These are phyloP conservation scores for Leptographium wingfieldii DNA, from an alignment of 2,329 filamentous ascomycete genomes.

Conservation along the genomic window DNA sequence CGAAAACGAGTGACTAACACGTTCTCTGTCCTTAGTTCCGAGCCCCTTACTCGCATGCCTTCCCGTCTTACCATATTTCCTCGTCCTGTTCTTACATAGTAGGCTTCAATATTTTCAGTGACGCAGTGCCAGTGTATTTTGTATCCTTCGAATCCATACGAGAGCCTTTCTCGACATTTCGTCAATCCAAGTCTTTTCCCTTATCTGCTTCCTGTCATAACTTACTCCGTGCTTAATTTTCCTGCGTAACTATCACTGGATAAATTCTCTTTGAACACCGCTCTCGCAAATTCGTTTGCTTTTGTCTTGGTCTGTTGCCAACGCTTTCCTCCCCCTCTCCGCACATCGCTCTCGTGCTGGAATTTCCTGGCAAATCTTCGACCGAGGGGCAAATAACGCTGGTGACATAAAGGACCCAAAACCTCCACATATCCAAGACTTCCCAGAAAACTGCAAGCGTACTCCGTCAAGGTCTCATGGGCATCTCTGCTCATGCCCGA, in stretches of 20 bases:
- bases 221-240: too few relatives aligned
- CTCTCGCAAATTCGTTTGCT: too few relatives aligned
- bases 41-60: not conserved
- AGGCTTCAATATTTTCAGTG: not conserved
- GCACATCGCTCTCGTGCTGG: too few relatives aligned
- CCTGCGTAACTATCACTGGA: too few relatives aligned
- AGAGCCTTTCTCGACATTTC: too few relatives aligned
- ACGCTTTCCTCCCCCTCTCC: not conserved
- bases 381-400: not conserved
- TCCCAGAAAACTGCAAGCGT: not conserved
- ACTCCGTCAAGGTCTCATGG: not conserved
- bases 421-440: not conserved
- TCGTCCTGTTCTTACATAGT: not conserved
- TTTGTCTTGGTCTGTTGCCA: too few relatives aligned
- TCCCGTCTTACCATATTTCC: not conserved
- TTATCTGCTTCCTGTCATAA: too few relatives aligned
- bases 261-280: too few relatives aligned
- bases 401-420: not conserved
- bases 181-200: too few relatives aligned
- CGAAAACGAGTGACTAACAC: not conserved
- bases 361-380: not conserved
- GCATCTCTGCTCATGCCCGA: not conserved
- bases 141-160: not conserved
- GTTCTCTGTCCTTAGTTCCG: not conserved
- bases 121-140: not conserved